Base-by-base conservation (phyloP, 495 filamentous ascomycete genomes). In the Pyrenula massariospora region DNA sequence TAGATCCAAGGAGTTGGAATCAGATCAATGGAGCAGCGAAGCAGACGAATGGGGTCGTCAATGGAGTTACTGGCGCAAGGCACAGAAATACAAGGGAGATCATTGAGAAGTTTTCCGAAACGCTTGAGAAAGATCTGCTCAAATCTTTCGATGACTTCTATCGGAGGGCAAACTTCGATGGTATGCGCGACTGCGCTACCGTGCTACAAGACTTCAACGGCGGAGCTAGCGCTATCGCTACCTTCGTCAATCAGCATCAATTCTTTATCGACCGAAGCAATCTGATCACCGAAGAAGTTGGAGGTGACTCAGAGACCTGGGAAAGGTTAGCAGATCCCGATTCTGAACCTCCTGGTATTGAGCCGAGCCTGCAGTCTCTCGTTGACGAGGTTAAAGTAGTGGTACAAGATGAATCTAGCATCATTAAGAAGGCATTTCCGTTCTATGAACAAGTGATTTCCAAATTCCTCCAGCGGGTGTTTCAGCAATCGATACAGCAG, bases 221-320 rank as follows among this genome's bases (percentile, higher is more conserved):
- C 25, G 94, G 94, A 31, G 81, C 87, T 52, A 96, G 89, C 70
- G 93, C 96, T 52, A 91, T 96, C 63, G 91, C 86, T 24, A 76
- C 91, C 51, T 99, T 96, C 65, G 92, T 99, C 61, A 99, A 99
- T 69, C 94, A 99, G 70, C 94, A 97, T 72, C 86, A 95, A 64
- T 97, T 97, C 71, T 99, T 99, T 72, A 96, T 99, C 62, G 91
- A 96, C 61, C 77, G 88, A 15, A 89, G 86, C 64, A 88, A 94
- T 62, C 73, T 96, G 58, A 85, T 95, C 19, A 90, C 88, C 0
- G 94, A 96, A 59, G 92, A 99, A 66, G 84, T 97, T 19, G 85
- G 75, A 25, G 83, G 83, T 2, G 90, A 95, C 64, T 79, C 81
- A 22, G 90, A 95, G 61, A 84, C 81, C 19, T 89, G 91, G 89